Base-by-base conservation (phyloP, 2,329 filamentous ascomycete species). In the Ophiosphaerella narmari region DNA sequence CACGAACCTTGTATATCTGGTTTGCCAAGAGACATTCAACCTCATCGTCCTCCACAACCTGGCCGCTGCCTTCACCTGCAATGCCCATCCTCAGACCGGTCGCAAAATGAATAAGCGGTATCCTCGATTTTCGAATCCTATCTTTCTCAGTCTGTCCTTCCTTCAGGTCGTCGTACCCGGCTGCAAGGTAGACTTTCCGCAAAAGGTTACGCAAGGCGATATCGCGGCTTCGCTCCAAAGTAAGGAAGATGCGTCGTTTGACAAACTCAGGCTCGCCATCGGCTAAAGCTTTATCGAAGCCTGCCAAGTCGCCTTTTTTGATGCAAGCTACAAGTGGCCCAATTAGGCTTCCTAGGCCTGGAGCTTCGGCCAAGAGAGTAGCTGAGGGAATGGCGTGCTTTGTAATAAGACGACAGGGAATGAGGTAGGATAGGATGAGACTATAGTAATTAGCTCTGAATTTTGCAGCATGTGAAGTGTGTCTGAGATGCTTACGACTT, bases 1-100 rank as follows among this genome's bases (percentile, higher is more conserved):
- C 14, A 75, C 78, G 53, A 75, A 96, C 93, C 85, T 97, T 99
- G 80, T 97, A 99, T 55, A 99, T 96, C 83, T 97, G 90, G 71
- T 97, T 97, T 24, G 94, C 91, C 66, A 99, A 71, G 63, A 97
- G 77, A 72, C 94, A 99, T 74, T 99, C 95, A 4, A 97, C 92
- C 74, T 99, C 94, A 68, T 99, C 95, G 29, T 83, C 81, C 63
- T 97, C 94, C 31, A 95, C 79, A 31, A 80, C 76, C 67, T 89
- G 75, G 65, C 78, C 74, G 54, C 74, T 68, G 59, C 76, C 71
- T 65, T 77, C 80, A 59, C 76, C 76, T 47, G 81, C 79, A 59
- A 83, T 86, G 44, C 86, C 87, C 63, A 96, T 81, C 66, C 86
- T 86, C 52, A 97, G 83, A 7, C 91, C 95, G 6, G 91, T 89